A percentile compares a stretch with the other conserved stretches of the same genome.
Conservation (phyloP, 495 filamentous ascomycete genomes). For the Talaromyces liani region DNA sequence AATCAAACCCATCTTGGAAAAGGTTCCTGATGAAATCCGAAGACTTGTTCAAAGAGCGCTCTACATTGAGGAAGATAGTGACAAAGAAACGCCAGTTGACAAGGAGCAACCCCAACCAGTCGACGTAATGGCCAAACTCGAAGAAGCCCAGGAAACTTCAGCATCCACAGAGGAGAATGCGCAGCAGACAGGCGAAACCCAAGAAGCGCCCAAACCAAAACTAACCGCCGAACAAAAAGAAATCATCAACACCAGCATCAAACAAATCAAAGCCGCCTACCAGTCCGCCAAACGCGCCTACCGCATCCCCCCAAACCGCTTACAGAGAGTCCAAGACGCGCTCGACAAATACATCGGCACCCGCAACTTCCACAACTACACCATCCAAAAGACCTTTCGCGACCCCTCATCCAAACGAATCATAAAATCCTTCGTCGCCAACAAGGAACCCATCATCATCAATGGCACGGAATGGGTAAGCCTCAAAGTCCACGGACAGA, state of each 20-base stretch:
- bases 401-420: conserved; percentile 79
- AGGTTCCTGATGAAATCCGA: conserved; percentile 39
- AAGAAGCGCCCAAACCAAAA: conserved; percentile 15
- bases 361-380: conserved; percentile 92
- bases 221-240: conserved; percentile 22
- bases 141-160: conserved; percentile 2
- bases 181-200: conserved; percentile 11
- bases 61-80: conserved; percentile 17
- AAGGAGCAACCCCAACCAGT: conserved; percentile 1
- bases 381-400: conserved; percentile 68
- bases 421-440: conserved; percentile 81
- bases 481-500: conserved; percentile 91
- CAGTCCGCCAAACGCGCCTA: conserved; percentile 70
- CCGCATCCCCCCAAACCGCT: conserved; percentile 63
- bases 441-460: conserved; percentile 67
- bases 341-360: conserved; percentile 72
- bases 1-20: conserved; percentile 64
- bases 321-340: conserved; percentile 62
- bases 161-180: background rate
- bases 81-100: conserved; percentile 9
- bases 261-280: conserved; percentile 70
- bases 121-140: conserved; percentile 4
- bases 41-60: conserved; percentile 33
- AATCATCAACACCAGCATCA: conserved; percentile 49
- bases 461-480: conserved; percentile 91